Evolutionary conservation across 2,329 filamentous ascomycete genomes (phyloP).

Genomic region (Aspergillus thermomutatus): DNA sequence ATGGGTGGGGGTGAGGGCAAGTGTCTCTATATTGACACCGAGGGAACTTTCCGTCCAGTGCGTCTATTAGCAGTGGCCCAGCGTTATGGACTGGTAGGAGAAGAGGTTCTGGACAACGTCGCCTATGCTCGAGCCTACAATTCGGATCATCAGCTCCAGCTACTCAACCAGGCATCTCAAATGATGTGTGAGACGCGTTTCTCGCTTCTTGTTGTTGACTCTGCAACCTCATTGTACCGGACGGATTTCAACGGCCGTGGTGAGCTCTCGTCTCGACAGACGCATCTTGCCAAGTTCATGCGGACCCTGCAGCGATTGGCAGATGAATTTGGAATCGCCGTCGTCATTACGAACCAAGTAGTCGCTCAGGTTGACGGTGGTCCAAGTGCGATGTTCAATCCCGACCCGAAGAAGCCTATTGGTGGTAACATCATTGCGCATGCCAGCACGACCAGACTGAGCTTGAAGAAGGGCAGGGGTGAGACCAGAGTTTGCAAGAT

Average conservation of each 20-base stretch:
- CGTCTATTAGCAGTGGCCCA: slow-evolving; percentile 88
- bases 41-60: slow-evolving; percentile 93
- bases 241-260: slow-evolving; percentile 97
- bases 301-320: slow-evolving; percentile 50
- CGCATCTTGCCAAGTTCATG: slow-evolving; percentile 49
- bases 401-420: slow-evolving; percentile 98
- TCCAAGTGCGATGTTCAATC: slow-evolving; percentile 97
- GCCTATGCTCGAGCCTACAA: slow-evolving; percentile 98
- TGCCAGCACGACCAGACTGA: slow-evolving; percentile 90
- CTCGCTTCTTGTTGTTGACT: slow-evolving; percentile 92
- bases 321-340: slow-evolving; percentile 87
- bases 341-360: slow-evolving; percentile 98
- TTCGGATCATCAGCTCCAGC: slow-evolving; percentile 92
- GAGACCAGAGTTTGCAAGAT: slow-evolving; percentile 99
- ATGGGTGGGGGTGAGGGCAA: slow-evolving; percentile 99
- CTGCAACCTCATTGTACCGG: slow-evolving; percentile 89
- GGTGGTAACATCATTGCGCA: slow-evolving; percentile 99
- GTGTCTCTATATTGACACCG: slow-evolving; percentile 96
- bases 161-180: slow-evolving; percentile 88
- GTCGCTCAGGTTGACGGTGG: slow-evolving; percentile 97
- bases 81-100: slow-evolving; percentile 87
- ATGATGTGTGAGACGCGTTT: slow-evolving; percentile 99
- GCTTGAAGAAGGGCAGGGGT: slow-evolving; percentile 88
- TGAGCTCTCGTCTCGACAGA: slow-evolving; percentile 87
- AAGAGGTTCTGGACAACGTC: slow-evolving; percentile 97